A percentile compares a stretch with the other conserved stretches of the same genome.
Evolutionary conservation across 2,329 filamentous ascomycete genomes (phyloP).

Genomic region (Calycina herbarum): DNA sequence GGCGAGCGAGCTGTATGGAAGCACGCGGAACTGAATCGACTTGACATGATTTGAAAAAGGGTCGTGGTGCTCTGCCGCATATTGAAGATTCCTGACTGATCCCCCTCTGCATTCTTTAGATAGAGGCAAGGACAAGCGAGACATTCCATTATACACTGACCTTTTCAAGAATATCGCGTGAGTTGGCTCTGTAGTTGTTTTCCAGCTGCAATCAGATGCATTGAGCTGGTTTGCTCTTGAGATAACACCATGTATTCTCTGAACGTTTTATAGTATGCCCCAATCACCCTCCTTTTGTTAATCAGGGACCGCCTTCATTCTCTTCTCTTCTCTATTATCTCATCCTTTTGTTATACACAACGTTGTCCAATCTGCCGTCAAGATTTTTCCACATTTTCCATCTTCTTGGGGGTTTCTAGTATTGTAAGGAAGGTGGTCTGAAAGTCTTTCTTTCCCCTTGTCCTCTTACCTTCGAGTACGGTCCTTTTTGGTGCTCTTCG

Average conservation of each 20-base stretch:
- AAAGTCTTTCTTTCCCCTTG: no score
- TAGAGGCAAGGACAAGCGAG: slow-evolving; percentile 11
- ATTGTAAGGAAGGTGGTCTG: no score
- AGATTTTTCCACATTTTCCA: neutral
- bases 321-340: neutral
- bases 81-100: slow-evolving; percentile 14
- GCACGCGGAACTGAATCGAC: neutral
- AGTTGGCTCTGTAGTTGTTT: neutral
- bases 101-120: slow-evolving; percentile 15
- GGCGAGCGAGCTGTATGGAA: slow-evolving; percentile 1
- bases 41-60: neutral
- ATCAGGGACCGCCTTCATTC: neutral
- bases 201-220: neutral
- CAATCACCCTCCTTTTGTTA: neutral
- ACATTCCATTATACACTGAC: slow-evolving; percentile 1
- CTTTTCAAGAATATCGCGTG: neutral
- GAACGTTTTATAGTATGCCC: no score
- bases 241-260: neutral
- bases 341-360: neutral
- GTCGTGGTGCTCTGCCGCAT: slow-evolving; percentile 13
- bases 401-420: no score
- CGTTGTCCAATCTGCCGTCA: neutral
- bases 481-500: no score
- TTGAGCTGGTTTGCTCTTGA: neutral
- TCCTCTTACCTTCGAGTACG: no score